Evolutionary conservation across 305 asterid species (phyloP), one percentile per base, ranked within the genome.

Genomic region (Fraxinus angustifolia): DNA sequence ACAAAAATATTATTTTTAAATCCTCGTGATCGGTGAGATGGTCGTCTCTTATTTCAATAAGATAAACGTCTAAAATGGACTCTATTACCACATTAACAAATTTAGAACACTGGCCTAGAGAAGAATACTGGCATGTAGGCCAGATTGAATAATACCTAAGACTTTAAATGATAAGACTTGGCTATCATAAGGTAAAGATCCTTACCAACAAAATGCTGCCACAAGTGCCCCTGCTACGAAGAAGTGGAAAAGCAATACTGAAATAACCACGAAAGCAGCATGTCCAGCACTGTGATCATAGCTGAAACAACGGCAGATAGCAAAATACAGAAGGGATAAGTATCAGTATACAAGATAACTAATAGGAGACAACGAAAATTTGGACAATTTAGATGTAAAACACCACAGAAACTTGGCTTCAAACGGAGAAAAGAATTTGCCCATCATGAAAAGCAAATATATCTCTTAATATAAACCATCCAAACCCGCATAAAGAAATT

Each of bases 161-260:
- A 17, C 30, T 17, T 53, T 53, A 12, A 65, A 65, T 26, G 16
- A 23, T 3, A 26, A 65, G 35, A 65, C 73, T 65, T 65, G 35
- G n/a, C 16, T 42, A 26, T 77, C 42, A 81, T 21, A 77, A 76
- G 81, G 35, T 73, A 74, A 79, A 77, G 34, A 73, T 78, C 28
- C 91, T 88, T 91, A 93, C 99, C 99, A 96, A 83, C 93, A 96
- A 85, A 88, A 88, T 71, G 99, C 90, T 36, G 99, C 97, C 91
- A 96, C 88, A 84, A 91, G 81, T 82, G 97, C 95, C 81, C 99
- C 99, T 21, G 92, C 82, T 77, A 90, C 48, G 77, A 94, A 85
- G 88, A 96, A 94, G 86, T 96, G 97, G 81, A 91, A 87, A 90
- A 93, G 87, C 87, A 94, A 87, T 65, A 91, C 96, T 70, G 97